These are phyloP conservation scores for Glycine latifolia DNA, from an alignment of 306 rosid species.

Conservation along the genomic window DNA sequence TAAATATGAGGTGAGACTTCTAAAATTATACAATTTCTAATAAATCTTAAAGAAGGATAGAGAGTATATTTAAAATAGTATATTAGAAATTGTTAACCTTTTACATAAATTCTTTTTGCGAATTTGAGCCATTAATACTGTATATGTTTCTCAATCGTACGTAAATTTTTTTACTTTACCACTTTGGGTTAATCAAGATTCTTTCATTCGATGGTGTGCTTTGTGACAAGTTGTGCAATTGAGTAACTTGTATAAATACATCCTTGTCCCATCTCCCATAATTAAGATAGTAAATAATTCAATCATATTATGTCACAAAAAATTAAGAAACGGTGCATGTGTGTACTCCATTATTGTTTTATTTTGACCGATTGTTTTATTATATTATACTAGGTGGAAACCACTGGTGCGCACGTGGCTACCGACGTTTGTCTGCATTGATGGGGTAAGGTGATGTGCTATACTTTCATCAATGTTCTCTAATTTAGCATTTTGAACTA, in stretches of 20 bases:
- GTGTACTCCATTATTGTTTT: not conserved
- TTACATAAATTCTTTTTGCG: too few relatives aligned
- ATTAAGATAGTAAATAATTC: not conserved
- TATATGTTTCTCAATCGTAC: too few relatives aligned
- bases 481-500: not conserved
- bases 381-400: not conserved
- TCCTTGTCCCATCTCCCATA: not conserved
- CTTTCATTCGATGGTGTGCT: not conserved
- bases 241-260: not conserved
- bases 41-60: too few relatives aligned
- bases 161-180: not conserved
- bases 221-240: not conserved
- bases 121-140: too few relatives aligned
- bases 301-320: not conserved
- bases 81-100: too few relatives aligned
- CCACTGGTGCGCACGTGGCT: constrained; percentile 17
- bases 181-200: not conserved
- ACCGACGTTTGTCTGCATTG: not conserved
- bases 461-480: too few relatives aligned
- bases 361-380: not conserved
- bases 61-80: too few relatives aligned
- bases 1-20: too few relatives aligned
- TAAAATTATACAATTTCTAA: too few relatives aligned
- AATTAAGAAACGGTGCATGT: not conserved
- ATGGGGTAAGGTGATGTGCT: too few relatives aligned